A percentile compares a stretch with the other conserved stretches of the same genome.
phyloP scores from a whole-genome alignment of 129 eudicot species.

The Dittrichia graveolens region DNA sequence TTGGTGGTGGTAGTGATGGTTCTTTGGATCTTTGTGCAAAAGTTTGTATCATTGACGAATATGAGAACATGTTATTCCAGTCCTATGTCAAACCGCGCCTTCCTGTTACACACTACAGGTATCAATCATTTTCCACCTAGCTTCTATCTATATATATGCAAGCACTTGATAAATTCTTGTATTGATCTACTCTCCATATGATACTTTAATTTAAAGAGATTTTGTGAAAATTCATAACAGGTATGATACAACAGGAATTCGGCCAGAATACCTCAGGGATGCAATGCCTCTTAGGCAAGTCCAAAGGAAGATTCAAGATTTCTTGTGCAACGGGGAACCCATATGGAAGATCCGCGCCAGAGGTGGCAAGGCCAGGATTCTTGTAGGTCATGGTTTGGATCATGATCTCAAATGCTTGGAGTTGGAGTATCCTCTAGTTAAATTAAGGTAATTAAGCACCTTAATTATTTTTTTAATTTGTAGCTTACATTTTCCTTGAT shows the following conservation, averaged over 20 bases:
- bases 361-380: slow-evolving; percentile 90
- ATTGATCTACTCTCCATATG: neutral
- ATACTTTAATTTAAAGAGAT: neutral
- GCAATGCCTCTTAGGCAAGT: slow-evolving; percentile 92
- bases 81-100: slow-evolving; percentile 75
- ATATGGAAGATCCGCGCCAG: slow-evolving; percentile 91
- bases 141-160: slow-evolving; percentile 13
- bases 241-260: slow-evolving; percentile 88
- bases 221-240: slow-evolving; percentile 33
- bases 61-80: slow-evolving; percentile 69
- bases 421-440: slow-evolving; percentile 63
- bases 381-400: slow-evolving; percentile 94
- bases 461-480: no score
- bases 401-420: slow-evolving; percentile 81
- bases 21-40: slow-evolving; percentile 92
- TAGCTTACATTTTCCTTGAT: no score
- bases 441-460: slow-evolving; percentile 62
- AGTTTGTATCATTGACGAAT: slow-evolving; percentile 87
- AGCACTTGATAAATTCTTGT: neutral
- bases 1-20: slow-evolving; percentile 99
- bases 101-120: slow-evolving; percentile 84
- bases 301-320: slow-evolving; percentile 89
- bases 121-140: neutral
- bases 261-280: slow-evolving; percentile 83
- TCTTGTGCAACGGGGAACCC: slow-evolving; percentile 96